phyloP scores from a whole-genome alignment of 768 basidiomycete genomes.

The Tulasnella sp. region DNA sequence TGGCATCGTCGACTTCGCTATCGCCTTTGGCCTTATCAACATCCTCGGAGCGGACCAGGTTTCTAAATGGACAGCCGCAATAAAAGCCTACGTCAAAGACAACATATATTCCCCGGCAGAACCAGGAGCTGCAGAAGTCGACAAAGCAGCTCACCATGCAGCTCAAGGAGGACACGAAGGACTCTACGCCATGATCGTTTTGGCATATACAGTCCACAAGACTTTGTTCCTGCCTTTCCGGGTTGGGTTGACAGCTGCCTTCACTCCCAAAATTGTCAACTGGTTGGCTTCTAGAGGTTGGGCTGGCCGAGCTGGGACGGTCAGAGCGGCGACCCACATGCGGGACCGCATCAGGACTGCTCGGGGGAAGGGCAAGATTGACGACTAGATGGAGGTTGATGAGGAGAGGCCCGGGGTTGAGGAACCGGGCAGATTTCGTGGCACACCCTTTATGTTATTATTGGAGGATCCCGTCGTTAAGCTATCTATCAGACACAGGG shows the following conservation, averaged over 20 bases:
- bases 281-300: slow-evolving; percentile 79
- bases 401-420: background rate
- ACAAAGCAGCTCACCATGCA: slow-evolving; percentile 28
- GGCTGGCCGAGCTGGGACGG: slow-evolving; percentile 65
- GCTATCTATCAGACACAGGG: background rate
- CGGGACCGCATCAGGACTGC: background rate
- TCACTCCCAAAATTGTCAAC: slow-evolving; percentile 77
- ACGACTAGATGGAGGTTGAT: background rate
- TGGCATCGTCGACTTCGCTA: slow-evolving; percentile 67
- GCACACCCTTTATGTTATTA: background rate
- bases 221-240: slow-evolving; percentile 83
- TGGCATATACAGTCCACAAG: slow-evolving; percentile 96
- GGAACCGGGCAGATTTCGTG: background rate
- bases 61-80: slow-evolving; percentile 44
- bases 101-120: slow-evolving; percentile 56
- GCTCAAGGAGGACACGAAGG: slow-evolving; percentile 51
- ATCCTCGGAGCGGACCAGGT: slow-evolving; percentile 88
- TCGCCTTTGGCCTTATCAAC: slow-evolving; percentile 78
- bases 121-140: slow-evolving; percentile 56
- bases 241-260: slow-evolving; percentile 76
- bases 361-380: slow-evolving; percentile 1
- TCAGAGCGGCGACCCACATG: slow-evolving; percentile 41
- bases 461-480: background rate
- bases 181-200: slow-evolving; percentile 81
- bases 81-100: slow-evolving; percentile 30